phyloP scores from a whole-genome alignment of 768 basidiomycete genomes.

The Leucosporidium scottii region DNA sequence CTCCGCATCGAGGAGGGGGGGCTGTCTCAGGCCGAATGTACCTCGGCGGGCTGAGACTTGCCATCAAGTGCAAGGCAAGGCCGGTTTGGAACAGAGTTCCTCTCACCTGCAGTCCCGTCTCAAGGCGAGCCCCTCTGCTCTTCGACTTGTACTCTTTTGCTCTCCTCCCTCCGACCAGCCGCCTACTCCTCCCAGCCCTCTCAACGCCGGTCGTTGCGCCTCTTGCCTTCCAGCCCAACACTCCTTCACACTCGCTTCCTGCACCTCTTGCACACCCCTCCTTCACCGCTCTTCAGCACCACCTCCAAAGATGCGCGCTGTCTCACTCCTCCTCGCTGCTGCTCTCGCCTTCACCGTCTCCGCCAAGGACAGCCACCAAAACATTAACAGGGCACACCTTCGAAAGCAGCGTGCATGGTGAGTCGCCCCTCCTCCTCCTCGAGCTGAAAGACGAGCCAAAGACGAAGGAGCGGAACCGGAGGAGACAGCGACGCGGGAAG shows the following conservation, averaged over 20 bases:
- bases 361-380: conserved; percentile 7
- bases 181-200: not conserved
- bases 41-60: too few species aligned
- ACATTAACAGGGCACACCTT: not conserved
- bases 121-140: not conserved
- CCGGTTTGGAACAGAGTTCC: not conserved
- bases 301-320: conserved; percentile 12
- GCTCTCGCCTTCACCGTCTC: conserved; percentile 7
- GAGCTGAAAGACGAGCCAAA: not conserved
- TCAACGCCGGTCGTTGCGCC: not conserved
- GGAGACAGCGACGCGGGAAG: not conserved
- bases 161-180: not conserved
- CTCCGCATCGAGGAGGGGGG: too few species aligned
- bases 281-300: not conserved
- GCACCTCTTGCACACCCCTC: not conserved
- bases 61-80: not conserved
- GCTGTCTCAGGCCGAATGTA: too few species aligned
- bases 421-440: not conserved
- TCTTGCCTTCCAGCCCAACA: not conserved
- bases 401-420: conserved; percentile 22
- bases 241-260: too few species aligned
- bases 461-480: not conserved
- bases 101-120: not conserved
- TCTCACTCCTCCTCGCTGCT: conserved; percentile 7
- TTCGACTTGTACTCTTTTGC: not conserved